phyloP scores from a whole-genome alignment of 129 eudicot genomes.

The Heracleum sosnowskyi region DNA sequence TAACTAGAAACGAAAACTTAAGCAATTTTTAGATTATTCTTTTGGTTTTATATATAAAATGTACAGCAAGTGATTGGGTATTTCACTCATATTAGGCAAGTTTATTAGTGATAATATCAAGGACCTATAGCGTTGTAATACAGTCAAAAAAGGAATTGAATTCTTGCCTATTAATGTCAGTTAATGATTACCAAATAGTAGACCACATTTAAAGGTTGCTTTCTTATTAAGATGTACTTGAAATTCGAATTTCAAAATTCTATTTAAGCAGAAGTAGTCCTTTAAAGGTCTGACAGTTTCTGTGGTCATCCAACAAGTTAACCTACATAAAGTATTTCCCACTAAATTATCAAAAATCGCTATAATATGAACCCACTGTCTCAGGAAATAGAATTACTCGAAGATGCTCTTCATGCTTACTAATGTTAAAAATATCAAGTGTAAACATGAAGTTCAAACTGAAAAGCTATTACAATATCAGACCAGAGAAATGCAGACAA shows the following conservation, averaged over 20 bases:
- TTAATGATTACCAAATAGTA: not conserved
- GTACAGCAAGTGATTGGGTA: not conserved
- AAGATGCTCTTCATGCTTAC: not conserved
- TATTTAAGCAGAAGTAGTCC: not conserved
- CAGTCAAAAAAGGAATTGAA: not conserved
- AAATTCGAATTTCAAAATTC: not conserved
- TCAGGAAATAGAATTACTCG: not conserved
- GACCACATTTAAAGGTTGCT: not conserved
- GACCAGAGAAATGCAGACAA: not conserved
- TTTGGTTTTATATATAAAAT: not conserved
- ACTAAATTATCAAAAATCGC: not conserved
- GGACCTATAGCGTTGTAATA: not conserved
- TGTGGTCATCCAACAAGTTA: not conserved
- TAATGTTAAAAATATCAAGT: not conserved
- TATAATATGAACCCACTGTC: not conserved
- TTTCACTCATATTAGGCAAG: not conserved
- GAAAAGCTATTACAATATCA: not conserved
- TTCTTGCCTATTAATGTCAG: not conserved
- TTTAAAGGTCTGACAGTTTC: not conserved
- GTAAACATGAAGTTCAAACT: not conserved
- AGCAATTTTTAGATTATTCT: not conserved
- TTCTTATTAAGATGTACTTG: not conserved
- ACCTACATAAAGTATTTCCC: not conserved
- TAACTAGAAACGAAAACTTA: not conserved
- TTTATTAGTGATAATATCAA: not conserved